These are phyloP conservation scores for Rauvolfia tetraphylla DNA, from an alignment of 257 asterid species.

Conservation along the genomic window DNA sequence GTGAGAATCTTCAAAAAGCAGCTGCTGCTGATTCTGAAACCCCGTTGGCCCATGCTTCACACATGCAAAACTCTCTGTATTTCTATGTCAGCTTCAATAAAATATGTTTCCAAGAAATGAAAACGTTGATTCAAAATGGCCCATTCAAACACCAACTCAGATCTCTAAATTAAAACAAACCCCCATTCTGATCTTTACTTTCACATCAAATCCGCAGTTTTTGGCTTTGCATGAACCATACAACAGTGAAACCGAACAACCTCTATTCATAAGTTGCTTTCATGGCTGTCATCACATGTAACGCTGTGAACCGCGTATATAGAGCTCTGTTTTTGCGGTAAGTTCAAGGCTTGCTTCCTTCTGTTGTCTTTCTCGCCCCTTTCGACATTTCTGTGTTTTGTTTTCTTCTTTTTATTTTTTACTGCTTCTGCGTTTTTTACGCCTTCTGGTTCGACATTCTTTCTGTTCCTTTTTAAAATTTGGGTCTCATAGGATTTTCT, in stretches of 20 bases:
- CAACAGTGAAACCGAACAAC: slow-evolving; percentile 7
- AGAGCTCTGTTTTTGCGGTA: slow-evolving; percentile 23
- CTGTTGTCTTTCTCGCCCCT: slow-evolving; percentile 30
- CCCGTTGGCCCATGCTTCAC: slow-evolving; percentile 21
- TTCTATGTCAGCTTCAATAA: slow-evolving; percentile 11
- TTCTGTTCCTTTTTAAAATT: slow-evolving; percentile 23
- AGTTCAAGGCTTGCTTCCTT: slow-evolving; percentile 25
- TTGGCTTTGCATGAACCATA: slow-evolving; percentile 12
- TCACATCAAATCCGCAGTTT: not conserved
- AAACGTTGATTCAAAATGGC: not conserved
- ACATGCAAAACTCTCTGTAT: slow-evolving; percentile 6
- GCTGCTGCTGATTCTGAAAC: slow-evolving; percentile 18
- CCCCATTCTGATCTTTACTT: slow-evolving; percentile 5
- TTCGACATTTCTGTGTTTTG: slow-evolving; percentile 15
- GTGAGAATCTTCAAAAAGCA: slow-evolving; percentile 24
- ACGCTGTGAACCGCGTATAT: not conserved
- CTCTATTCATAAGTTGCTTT: slow-evolving; percentile 22
- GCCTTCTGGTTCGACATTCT: slow-evolving; percentile 15
- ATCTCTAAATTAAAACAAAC: slow-evolving; percentile 10
- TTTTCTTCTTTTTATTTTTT: slow-evolving; percentile 11
- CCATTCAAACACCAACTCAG: slow-evolving; percentile 9
- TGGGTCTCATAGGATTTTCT: not conserved
- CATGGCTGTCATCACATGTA: slow-evolving; percentile 22
- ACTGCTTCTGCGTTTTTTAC: slow-evolving; percentile 16
- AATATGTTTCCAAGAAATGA: not conserved